These are phyloP conservation scores for Coelastrella sp. DNA, from an alignment of 139 green algal genomes.

Conservation along the genomic window DNA sequence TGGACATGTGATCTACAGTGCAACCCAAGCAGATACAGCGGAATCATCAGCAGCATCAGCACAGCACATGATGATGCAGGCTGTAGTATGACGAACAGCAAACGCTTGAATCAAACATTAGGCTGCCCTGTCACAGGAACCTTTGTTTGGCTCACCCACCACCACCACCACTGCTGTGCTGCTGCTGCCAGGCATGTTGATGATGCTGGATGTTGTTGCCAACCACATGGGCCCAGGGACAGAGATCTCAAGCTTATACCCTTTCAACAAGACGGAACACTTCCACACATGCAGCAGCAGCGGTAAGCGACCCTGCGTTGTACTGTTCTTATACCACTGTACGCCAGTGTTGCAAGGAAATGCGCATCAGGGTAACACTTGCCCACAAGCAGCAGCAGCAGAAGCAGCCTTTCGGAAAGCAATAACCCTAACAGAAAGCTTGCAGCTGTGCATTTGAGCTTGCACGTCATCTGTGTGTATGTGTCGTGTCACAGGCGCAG, in stretches of 20 bases:
- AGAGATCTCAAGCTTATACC: background rate
- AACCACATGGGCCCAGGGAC: background rate
- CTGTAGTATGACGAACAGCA: no score
- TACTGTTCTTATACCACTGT: background rate
- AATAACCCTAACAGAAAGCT: no score
- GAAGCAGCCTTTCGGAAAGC: background rate
- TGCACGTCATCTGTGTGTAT: background rate
- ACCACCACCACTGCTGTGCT: background rate
- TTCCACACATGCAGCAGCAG: background rate
- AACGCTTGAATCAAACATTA: no score
- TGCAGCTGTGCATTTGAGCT: no score
- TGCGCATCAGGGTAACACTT: background rate
- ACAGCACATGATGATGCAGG: no score
- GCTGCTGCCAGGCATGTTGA: background rate
- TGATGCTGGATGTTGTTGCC: conserved; percentile 9
- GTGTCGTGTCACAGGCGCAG: background rate
- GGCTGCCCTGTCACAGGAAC: background rate
- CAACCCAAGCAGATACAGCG: no score
- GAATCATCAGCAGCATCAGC: no score
- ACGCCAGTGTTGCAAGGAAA: background rate
- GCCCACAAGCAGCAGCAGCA: no score
- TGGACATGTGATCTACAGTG: no score
- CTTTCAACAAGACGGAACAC: conserved; percentile 4
- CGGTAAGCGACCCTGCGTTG: background rate
- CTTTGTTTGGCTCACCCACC: background rate